Base-by-base conservation (phyloP, 768 basidiomycete genomes). In the Podaxis sp. region DNA sequence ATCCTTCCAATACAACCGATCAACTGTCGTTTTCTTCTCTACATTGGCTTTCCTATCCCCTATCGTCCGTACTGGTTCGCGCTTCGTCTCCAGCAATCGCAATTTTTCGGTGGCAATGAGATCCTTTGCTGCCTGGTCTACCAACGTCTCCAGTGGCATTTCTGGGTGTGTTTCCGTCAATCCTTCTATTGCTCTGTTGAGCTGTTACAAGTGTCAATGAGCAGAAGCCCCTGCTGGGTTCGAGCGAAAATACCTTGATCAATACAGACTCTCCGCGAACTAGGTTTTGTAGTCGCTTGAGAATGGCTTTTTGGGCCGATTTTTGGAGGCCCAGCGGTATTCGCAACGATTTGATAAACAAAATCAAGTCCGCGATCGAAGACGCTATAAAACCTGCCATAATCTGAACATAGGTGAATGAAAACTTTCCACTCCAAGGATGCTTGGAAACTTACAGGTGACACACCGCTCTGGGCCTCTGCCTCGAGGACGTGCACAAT, bases 101-200 rank as follows among this genome's bases (percentile, higher is more conserved):
- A 92, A 72, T 71, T 89, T 90, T 72, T 92, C 90, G 52, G 86
- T 83, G 1, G 89, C 88, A 6, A 85, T 73, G 3, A 90, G 75
- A 62, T 91, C 89, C 56, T 85, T 85, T 49, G 75, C 77, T n/a
- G 79, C 77, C 66, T 90, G 87, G 40, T 81, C 79, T 3, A 89
- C 71, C 57, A 89, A 71, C n/a, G 69, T 68, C 4, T 80, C 81
- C 33, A 80, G 68, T 7, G 79, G 66, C 1, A 79, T 72, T 27
- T 83, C 82, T 1, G 77, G 71, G 2, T 80, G 79, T 36, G 84
- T 76, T 63, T 89, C 87, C 17, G 78, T 74, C 66, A 88, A 72
- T 57, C 71, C 75, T 61, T 79, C 76, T 55, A 86, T 68, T 13
- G 85, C 80, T n/a, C 87, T 83, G 43, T 78, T 68, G 51, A 90